These are phyloP conservation scores for Arthromyces matolae DNA, from an alignment of 768 basidiomycete species.

Conservation along the genomic window DNA sequence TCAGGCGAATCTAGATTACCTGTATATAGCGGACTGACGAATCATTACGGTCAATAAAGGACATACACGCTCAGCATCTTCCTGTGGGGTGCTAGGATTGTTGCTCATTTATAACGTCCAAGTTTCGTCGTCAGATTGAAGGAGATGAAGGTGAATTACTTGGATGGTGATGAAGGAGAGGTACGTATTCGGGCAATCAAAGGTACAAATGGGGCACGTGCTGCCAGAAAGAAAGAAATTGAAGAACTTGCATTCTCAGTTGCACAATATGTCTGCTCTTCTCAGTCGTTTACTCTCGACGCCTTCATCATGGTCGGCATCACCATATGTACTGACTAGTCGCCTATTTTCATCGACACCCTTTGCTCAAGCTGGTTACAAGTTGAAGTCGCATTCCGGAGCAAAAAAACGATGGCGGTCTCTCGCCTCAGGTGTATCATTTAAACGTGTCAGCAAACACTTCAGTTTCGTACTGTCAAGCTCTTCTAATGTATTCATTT, in stretches of 20 bases:
- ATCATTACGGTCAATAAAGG: neutral
- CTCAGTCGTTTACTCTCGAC: slow-evolving; percentile 11
- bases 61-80: slow-evolving; percentile 79
- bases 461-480: neutral
- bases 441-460: slow-evolving; percentile 63
- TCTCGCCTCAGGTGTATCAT: slow-evolving; percentile 55
- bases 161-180: neutral
- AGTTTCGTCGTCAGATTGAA: slow-evolving; percentile 5
- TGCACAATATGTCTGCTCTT: slow-evolving; percentile 7
- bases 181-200: neutral
- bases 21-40: neutral
- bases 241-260: neutral
- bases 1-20: slow-evolving; percentile 76
- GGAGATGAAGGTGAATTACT: slow-evolving; percentile 3
- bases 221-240: slow-evolving; percentile 1
- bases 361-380: slow-evolving; percentile 56
- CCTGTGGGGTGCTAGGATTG: slow-evolving; percentile 50
- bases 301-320: slow-evolving; percentile 12
- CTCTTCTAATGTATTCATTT: neutral
- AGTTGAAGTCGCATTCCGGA: slow-evolving; percentile 77
- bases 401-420: slow-evolving; percentile 81
- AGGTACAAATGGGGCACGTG: slow-evolving; percentile 11
- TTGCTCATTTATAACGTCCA: slow-evolving; percentile 31
- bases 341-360: slow-evolving; percentile 62
- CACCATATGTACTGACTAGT: slow-evolving; percentile 13